Base-by-base conservation (phyloP, 176 grass and related monocot species). In the Triticum timopheevii region DNA sequence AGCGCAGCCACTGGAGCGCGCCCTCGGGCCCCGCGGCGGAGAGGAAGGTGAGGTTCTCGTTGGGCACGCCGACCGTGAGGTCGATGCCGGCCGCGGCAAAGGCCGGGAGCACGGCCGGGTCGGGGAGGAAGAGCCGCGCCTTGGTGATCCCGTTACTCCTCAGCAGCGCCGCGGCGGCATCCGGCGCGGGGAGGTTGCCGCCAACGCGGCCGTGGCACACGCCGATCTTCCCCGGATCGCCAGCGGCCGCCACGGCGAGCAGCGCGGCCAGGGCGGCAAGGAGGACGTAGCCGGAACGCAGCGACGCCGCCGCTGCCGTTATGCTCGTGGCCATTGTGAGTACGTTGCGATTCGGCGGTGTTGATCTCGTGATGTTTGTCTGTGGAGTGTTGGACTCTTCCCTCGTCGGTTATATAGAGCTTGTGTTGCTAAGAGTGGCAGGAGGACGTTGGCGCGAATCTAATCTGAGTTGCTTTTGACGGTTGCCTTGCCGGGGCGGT, bases 41-140 rank as follows among this genome's bases (percentile, higher is more conserved):
- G 42, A 96, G 85, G 82, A 79, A 88, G 30, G 91, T 91, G 56
- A 96, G 80, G 88, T 96, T 90, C 84, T 93, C 91, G 82, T 96
- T 96, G 23, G 91, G 91, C 44, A 93, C 91, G 61, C 94, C 94
- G 24, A 96, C 66, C 15, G 61, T 86, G 89, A 93, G 87, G 62
- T 92, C 81, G 44, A 93, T 45, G 9, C 85, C 82, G 39, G 89
- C 78, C 12, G 65, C 75, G 20, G 88, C 86, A 78, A 96, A 92
- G 40, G 87, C 87, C 10, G 79, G 79, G 20, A 96, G 89, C 42
- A 96, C 82, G 13, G 89, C 69, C 10, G 87, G 85, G 82, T 93
- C 87, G 0, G 89, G 91, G 8, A 92, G 85, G 88, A 93, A 91
- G 67, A 96, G 85, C n/a, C 91, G 86, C 13, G 77, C 87, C 78